Percentiles rank a stretch among this genome's conserved stretches.
Evolutionary conservation across 2,329 filamentous ascomycete genomes (phyloP).

Genomic region (Alternaria alternata): DNA sequence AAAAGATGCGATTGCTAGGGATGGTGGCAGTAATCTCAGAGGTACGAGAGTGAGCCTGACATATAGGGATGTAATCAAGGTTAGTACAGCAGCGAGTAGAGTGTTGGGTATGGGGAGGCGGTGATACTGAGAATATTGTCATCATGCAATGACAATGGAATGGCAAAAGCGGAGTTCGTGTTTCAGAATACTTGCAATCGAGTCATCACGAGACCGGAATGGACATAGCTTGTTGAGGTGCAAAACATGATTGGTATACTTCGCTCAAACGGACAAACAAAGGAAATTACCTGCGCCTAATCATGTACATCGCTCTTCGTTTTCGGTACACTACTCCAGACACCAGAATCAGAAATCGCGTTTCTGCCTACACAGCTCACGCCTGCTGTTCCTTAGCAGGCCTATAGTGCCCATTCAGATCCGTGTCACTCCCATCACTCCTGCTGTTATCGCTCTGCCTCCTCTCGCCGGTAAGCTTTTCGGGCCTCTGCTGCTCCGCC

Average conservation of each 20-base stretch:
- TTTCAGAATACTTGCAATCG: background rate
- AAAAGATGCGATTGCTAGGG: slow-evolving; percentile 44
- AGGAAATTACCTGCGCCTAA: background rate
- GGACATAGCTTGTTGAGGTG: background rate
- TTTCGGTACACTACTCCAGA: background rate
- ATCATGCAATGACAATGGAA: background rate
- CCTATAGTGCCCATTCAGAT: background rate
- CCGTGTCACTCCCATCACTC: background rate
- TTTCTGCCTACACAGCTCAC: background rate
- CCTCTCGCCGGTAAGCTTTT: background rate
- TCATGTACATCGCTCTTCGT: background rate
- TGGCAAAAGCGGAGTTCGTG: too few species aligned
- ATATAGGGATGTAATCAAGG: slow-evolving; percentile 79
- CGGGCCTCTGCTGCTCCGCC: background rate
- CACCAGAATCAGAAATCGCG: background rate
- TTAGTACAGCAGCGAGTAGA: slow-evolving; percentile 43
- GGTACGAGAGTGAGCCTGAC: slow-evolving; percentile 75
- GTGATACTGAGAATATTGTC: background rate
- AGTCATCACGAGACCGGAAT: background rate
- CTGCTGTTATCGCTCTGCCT: background rate
- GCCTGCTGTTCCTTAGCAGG: background rate
- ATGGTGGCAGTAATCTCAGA: slow-evolving; percentile 65
- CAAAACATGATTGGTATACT: background rate
- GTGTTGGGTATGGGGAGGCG: slow-evolving; percentile 34
- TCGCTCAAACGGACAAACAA: background rate